These are phyloP conservation scores for Phlebopus sp. DNA, from an alignment of 1,284 basidiomycete genomes.

Conservation along the genomic window DNA sequence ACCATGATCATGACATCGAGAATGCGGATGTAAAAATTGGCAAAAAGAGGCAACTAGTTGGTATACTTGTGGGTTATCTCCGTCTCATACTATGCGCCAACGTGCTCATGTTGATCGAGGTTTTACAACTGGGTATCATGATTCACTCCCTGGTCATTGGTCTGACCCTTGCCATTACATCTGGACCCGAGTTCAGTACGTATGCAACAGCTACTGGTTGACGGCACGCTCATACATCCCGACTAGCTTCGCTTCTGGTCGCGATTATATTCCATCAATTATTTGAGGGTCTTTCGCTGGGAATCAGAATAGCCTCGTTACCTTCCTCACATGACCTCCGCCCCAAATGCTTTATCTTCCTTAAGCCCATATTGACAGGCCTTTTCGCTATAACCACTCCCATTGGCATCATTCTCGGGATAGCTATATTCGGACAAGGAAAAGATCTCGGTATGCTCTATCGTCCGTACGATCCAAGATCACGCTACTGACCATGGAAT, in stretches of 20 bases:
- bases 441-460: slow-evolving; percentile 29
- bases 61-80: slow-evolving; percentile 50
- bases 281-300: slow-evolving; percentile 76
- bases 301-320: slow-evolving; percentile 69
- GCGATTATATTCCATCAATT: slow-evolving; percentile 78
- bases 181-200: slow-evolving; percentile 68
- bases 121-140: slow-evolving; percentile 77
- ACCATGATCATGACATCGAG: slow-evolving; percentile 9
- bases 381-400: slow-evolving; percentile 74
- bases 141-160: slow-evolving; percentile 80
- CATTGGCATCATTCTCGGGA: slow-evolving; percentile 58
- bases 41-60: slow-evolving; percentile 56
- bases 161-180: slow-evolving; percentile 64
- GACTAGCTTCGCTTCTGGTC: slow-evolving; percentile 62
- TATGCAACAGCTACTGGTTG: slow-evolving; percentile 9
- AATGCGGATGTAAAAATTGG: slow-evolving; percentile 38
- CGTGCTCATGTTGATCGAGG: slow-evolving; percentile 36
- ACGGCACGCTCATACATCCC: slow-evolving; percentile 3
- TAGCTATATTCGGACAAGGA: slow-evolving; percentile 42
- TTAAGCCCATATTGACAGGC: slow-evolving; percentile 54
- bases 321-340: slow-evolving; percentile 36
- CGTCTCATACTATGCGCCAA: neutral
- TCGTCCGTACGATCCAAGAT: neutral
- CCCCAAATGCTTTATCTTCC: slow-evolving; percentile 24
- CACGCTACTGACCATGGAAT: neutral